These are phyloP conservation scores for Gynochthodes officinalis DNA, from an alignment of 257 asterid species.

Conservation along the genomic window DNA sequence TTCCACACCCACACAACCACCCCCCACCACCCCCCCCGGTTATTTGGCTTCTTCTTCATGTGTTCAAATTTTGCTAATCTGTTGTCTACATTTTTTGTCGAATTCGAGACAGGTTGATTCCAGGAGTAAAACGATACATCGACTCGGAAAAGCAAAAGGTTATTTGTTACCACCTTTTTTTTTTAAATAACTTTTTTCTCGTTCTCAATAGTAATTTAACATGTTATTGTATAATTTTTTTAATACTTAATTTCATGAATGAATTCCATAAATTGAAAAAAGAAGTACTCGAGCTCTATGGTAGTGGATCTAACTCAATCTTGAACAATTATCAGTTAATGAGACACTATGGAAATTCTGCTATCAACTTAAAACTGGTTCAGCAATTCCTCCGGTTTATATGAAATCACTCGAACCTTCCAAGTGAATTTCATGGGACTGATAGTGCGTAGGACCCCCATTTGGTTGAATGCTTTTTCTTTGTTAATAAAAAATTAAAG, in stretches of 20 bases:
- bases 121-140: constrained; percentile 70
- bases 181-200: too few relatives aligned
- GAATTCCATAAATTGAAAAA: neutral
- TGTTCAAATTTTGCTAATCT: neutral
- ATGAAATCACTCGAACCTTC: neutral
- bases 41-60: neutral
- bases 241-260: neutral
- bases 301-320: neutral
- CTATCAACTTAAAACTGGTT: neutral
- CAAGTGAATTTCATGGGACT: neutral
- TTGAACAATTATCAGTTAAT: neutral
- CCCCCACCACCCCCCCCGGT: too few relatives aligned
- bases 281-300: neutral
- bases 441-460: too few relatives aligned
- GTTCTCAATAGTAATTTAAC: too few relatives aligned
- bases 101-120: constrained; percentile 56
- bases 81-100: neutral
- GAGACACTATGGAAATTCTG: neutral
- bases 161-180: neutral
- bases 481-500: too few relatives aligned
- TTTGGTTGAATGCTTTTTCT: neutral
- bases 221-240: too few relatives aligned
- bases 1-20: too few relatives aligned
- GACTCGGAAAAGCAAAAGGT: constrained; percentile 91
- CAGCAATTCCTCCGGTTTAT: neutral